Base-by-base conservation (phyloP, 2,329 filamentous ascomycete species). In the Endoconidiophora polonica region DNA sequence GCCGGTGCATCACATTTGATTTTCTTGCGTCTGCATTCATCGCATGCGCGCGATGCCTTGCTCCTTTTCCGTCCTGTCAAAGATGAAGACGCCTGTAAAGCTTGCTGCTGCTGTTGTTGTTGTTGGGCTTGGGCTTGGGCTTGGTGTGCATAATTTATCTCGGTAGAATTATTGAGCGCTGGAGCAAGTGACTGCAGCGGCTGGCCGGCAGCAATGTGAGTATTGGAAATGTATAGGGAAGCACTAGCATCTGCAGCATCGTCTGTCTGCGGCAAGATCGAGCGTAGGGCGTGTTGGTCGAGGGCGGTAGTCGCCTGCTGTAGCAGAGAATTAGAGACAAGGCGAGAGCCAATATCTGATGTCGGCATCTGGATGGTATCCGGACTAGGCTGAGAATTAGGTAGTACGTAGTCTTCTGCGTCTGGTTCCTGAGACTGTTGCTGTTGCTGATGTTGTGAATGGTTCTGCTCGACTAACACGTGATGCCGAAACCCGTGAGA, bases 21-120 rank as follows among this genome's bases (percentile, higher is more conserved):
- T 68, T 90, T 93, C 65, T 93, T 93, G 50, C 86, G 76, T 41
- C 87, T 74, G 61, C 86, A 94, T 61, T 93, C 86, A 60, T 94
- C 86, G 59, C 86, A 94, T 2, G 86, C 87, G 37, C 86, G 75
- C 9, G 86, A 93, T 4, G 91, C 86, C 63, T 94, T 94, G 4
- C 82, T 84, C 53, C 86, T 73, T 62, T 91, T 91, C 55, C 81
- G 71, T 0, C 81, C 81, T 12, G 79, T 33, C 29, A 33, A 33
- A 33, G 16, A 18, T 18, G 16, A 18, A 18, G 16, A 18, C 16
- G 16, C 16, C 16, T 18, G 16, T 18, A 18, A 18, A 18, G 16
- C 16, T 7, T 55, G 54, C 36, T 55, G 54, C 24, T 47, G 46
- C 20, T 56, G 54, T 40, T 57, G 48, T 20, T 58, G 26, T 29